phyloP scores from a whole-genome alignment of 2,329 filamentous ascomycete species.

The Aspergillus eucalypticola region DNA sequence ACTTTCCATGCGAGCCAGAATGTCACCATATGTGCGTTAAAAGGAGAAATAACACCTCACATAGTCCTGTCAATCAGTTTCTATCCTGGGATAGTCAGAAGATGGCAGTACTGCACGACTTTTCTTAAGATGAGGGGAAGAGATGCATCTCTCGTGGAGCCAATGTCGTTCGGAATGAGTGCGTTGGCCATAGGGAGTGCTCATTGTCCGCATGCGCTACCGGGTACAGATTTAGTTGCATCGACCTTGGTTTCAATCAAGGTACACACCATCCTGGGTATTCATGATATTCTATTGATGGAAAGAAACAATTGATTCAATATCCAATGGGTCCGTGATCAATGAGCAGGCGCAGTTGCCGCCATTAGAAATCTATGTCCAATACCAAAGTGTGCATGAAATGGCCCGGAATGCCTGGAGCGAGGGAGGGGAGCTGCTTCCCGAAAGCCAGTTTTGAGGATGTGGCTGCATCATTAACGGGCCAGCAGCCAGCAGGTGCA shows the following conservation, averaged over 20 bases:
- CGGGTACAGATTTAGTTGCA: not conserved
- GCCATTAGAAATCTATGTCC: not conserved
- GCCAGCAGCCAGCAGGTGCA: not conserved
- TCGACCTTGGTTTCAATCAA: not conserved
- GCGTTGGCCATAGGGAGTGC: not conserved
- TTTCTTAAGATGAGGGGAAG: not conserved
- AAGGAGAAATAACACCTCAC: not conserved
- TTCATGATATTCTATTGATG: not conserved
- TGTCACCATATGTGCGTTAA: not conserved
- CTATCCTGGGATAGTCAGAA: not conserved
- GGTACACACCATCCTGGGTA: not conserved
- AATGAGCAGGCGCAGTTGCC: not conserved
- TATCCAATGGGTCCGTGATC: not conserved
- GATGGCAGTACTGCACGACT: not conserved
- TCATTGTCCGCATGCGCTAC: not conserved
- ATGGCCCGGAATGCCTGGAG: not conserved
- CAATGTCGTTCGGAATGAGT: not conserved
- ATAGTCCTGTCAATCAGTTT: not conserved
- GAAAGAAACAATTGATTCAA: not conserved
- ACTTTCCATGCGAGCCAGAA: not conserved
- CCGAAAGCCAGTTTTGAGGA: not conserved
- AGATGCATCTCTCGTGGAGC: not conserved
- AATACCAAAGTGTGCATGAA: not conserved
- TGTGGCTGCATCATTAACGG: not conserved
- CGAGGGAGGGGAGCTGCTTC: not conserved